These are phyloP conservation scores for Alternaria solani DNA, from an alignment of 2,329 filamentous ascomycete genomes.

Conservation along the genomic window DNA sequence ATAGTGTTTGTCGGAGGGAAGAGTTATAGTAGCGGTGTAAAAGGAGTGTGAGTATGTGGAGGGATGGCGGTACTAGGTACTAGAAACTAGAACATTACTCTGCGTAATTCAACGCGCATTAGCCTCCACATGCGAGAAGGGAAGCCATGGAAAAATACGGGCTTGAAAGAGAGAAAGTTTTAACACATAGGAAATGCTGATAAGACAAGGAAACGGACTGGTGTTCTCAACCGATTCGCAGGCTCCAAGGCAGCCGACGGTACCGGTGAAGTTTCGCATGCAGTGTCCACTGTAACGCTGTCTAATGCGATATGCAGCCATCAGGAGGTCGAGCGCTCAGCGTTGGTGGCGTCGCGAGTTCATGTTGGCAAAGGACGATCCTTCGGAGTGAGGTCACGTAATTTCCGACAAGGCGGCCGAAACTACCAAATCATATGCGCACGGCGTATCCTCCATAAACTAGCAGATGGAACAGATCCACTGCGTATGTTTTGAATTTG, in stretches of 20 bases:
- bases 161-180: conserved; percentile 14
- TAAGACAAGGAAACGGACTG: neutral
- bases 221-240: neutral
- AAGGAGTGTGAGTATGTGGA: conserved; percentile 28
- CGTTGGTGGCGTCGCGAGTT: conserved; percentile 13
- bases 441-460: conserved; percentile 1
- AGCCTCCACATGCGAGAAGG: conserved; percentile 27
- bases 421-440: conserved; percentile 8
- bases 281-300: neutral
- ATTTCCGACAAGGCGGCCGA: conserved; percentile 11
- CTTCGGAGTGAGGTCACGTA: conserved; percentile 10
- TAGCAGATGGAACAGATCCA: neutral
- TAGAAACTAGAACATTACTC: conserved; percentile 46
- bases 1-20: neutral
- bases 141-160: conserved; percentile 9
- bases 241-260: conserved; percentile 2
- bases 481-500: neutral
- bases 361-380: conserved; percentile 8
- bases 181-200: conserved; percentile 14
- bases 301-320: neutral
- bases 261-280: neutral
- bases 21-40: conserved; percentile 3
- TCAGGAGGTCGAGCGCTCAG: conserved; percentile 7
- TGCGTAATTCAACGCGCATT: conserved; percentile 37
- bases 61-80: conserved; percentile 35